Conservation (phyloP, 164 flowering plant genomes). For the Vitis cinerea region DNA sequence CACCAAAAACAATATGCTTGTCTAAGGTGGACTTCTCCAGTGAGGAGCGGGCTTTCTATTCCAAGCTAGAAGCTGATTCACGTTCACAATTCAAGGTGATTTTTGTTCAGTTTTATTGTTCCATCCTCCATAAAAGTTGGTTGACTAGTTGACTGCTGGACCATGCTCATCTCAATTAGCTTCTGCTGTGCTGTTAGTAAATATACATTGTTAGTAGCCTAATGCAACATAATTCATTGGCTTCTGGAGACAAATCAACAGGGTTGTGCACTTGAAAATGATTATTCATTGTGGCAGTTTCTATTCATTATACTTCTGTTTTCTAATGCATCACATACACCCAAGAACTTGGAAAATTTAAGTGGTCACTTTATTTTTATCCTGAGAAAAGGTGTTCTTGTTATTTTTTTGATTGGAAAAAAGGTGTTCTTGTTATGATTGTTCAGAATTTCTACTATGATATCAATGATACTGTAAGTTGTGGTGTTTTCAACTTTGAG, state of each 20-base stretch:
- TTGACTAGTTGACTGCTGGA: background rate
- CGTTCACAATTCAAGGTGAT: conserved; percentile 83
- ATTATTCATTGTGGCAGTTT: background rate
- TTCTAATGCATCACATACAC: background rate
- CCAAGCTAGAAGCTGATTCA: conserved; percentile 78
- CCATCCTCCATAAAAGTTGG: background rate
- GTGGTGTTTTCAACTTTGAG: background rate
- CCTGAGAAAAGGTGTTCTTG: no score
- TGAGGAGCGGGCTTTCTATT: conserved; percentile 82
- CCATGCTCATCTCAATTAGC: background rate
- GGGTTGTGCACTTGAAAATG: background rate
- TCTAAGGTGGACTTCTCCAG: conserved; percentile 68
- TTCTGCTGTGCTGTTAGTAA: background rate
- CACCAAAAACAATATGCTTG: conserved; percentile 67
- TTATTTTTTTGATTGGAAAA: background rate
- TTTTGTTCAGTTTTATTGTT: background rate
- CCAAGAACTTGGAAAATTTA: background rate
- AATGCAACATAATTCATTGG: background rate
- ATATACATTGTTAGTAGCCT: background rate
- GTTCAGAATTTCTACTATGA: background rate
- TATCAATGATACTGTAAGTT: background rate
- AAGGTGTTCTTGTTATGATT: background rate
- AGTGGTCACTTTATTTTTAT: background rate
- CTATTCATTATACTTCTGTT: background rate
- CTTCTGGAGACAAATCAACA: background rate